phyloP scores from a whole-genome alignment of 345 rosid species.

The Pugionium cornutum region DNA sequence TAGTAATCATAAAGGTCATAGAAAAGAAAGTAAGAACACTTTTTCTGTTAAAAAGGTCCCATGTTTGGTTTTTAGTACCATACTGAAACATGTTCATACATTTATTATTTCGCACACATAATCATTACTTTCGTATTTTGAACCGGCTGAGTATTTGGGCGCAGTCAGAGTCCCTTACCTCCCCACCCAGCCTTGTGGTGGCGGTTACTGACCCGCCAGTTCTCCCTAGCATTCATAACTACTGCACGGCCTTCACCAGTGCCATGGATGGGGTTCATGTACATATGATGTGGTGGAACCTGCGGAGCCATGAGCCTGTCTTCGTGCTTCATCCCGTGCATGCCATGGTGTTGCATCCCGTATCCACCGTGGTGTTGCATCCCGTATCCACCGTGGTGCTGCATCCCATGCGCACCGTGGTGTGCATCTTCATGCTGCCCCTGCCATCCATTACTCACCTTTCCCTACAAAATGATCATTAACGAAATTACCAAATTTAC shows the following conservation, averaged over 20 bases:
- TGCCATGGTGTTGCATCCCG: background rate
- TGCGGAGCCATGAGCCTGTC: slow-evolving; percentile 31
- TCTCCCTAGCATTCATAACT: slow-evolving; percentile 23
- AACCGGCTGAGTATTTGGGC: background rate
- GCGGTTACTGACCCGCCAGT: slow-evolving; percentile 8
- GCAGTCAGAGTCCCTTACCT: slow-evolving; percentile 29
- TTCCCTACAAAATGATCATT: slow-evolving; percentile 22
- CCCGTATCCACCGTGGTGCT: background rate
- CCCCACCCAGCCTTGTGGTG: slow-evolving; percentile 26
- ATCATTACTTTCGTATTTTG: slow-evolving; percentile 22
- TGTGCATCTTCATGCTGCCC: slow-evolving; percentile 14
- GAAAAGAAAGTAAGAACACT: slow-evolving; percentile 6
- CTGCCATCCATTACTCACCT: slow-evolving; percentile 30
- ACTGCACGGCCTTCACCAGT: slow-evolving; percentile 3
- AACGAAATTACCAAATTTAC: background rate
- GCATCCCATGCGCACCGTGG: background rate
- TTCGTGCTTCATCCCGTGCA: slow-evolving; percentile 18
- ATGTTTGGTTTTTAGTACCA: slow-evolving; percentile 14
- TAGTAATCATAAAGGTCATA: slow-evolving; percentile 1
- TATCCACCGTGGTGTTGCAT: slow-evolving; percentile 6
- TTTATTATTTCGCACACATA: slow-evolving; percentile 16
- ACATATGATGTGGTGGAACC: slow-evolving; percentile 18
- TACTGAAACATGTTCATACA: slow-evolving; percentile 26
- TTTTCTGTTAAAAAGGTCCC: background rate
- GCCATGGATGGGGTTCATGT: slow-evolving; percentile 18